Conservation (phyloP, 2,329 filamentous ascomycete genomes). For the Colletotrichum graminicola region DNA sequence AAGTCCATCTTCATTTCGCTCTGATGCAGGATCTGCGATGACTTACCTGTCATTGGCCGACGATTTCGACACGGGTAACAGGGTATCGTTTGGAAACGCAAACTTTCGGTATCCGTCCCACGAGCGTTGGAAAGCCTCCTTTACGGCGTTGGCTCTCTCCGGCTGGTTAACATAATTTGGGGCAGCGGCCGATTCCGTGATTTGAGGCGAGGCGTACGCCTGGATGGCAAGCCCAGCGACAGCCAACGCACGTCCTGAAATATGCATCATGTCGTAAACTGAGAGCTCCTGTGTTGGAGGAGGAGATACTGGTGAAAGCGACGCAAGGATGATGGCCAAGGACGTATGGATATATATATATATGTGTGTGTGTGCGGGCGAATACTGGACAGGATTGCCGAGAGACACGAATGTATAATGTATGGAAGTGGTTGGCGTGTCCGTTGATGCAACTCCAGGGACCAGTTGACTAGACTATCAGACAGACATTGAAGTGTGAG, state of each 20-base stretch:
- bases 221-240: slow-evolving; percentile 18
- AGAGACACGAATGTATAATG: not conserved
- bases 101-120: slow-evolving; percentile 81
- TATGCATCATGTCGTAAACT: slow-evolving; percentile 5
- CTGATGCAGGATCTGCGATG: not conserved
- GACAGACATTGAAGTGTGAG: not conserved
- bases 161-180: slow-evolving; percentile 48
- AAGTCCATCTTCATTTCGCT: not conserved
- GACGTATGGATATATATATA: not conserved
- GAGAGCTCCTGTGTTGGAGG: not conserved
- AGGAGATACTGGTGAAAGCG: not conserved
- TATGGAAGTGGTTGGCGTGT: slow-evolving; percentile 10
- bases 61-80: slow-evolving; percentile 75
- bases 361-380: not conserved
- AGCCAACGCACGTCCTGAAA: slow-evolving; percentile 13
- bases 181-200: not conserved
- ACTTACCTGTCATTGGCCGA: slow-evolving; percentile 77
- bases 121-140: slow-evolving; percentile 75
- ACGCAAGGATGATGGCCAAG: not conserved
- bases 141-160: slow-evolving; percentile 69
- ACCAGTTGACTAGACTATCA: slow-evolving; percentile 7
- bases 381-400: not conserved
- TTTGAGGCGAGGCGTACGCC: slow-evolving; percentile 20
- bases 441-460: slow-evolving; percentile 24
- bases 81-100: slow-evolving; percentile 82